Evolutionary conservation across 2,329 filamentous ascomycete species (phyloP), one percentile per base, ranked within the genome.

Genomic region (Pyrenophora tritici-repentis): DNA sequence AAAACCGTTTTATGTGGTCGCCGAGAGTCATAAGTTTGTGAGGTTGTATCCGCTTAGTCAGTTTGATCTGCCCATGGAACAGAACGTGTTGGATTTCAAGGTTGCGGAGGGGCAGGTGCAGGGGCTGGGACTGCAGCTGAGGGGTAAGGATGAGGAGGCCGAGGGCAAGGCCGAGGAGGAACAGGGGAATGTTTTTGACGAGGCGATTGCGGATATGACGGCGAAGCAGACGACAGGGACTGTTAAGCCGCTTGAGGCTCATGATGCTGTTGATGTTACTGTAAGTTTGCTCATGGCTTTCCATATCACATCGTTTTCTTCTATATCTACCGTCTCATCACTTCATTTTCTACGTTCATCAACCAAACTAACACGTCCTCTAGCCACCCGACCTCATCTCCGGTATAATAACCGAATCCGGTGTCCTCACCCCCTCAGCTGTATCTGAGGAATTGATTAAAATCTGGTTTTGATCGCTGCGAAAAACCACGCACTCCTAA

Each of bases 21-120:
- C 89, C 1, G 94, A 99, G 78, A 95, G 90, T 65, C 94, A 99
- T 79, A 99, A 99, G 77, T 97, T 99, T 70, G 91, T 95, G 38
- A 83, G 91, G 65, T 82, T 94, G 47, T 94, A 92, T 65, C 90
- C 93, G 1, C 77, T 94, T 17, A 86, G 87, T 56, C 91, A 96
- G 74, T 85, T 87, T 52, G 89, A 94, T 68, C 78, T 96, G 51
- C 89, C 89, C 0, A 86, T 96, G 59, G 83, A 88, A 68, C 91
- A 96, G 74, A 82, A 85, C 29, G 82, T 95, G 12, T 80, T 94
- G 52, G 84, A 90, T 41, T 95, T 94, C 71, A 81, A 80, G 62
- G 84, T 83, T 4, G 78, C 76, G 33, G 77, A 80, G 10, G 72
- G 73, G 5, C 42, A 35, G 26, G 18, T 20, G 18, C 3, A 3